Base-by-base conservation (phyloP, 148 eudicot genomes). In the Cornus kousa region DNA sequence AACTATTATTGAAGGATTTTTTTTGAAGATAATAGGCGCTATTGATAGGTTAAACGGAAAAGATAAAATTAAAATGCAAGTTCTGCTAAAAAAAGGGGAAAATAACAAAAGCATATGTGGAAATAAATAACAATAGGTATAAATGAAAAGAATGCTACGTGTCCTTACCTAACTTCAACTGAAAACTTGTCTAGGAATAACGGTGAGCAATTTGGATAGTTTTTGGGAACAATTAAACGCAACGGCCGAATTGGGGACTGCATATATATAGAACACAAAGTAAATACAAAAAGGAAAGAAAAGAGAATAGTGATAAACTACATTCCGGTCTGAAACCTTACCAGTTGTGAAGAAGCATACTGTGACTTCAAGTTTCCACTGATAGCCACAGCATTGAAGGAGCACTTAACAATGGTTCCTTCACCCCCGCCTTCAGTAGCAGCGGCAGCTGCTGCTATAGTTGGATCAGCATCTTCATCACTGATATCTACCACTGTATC, bases 201-300 rank as follows among this genome's bases (percentile, higher is more conserved):
- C 19, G 97, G 98, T 59, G 97, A 93, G 74, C 90, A 91, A 85
- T 89, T 88, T 77, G 99, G 99, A 86, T 95, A 95, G 82, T 89
- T 90, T 53, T 85, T 82, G 48, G 99, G 99, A 86, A 95, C 85
- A 76, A 95, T 90, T 85, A 95, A 71, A 80, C 88, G 83, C 74
- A 95, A 84, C 46, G 98, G 99, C 86, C 93, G 97, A 81, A 95
- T 95, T 39, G 91, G 95, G 37, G 94, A 91, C 99, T 95, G 97
- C 84, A 90, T 64, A 82, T 43, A 28, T 53, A 60, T 43, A 65
- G 60, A 80, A 73, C 73, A 75, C 77, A 53, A 48, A 77, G 20
- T 20, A 83, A 77, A 53, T 53, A 69, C n/a, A 73, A 62, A 7
- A n/a, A 83, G 28, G 86, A 74, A 14, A 16, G 35, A 46, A 24